Evolutionary conservation across 306 rosid species (phyloP), one percentile per base, ranked within the genome.

Genomic region (Cicer pinnatifidum): DNA sequence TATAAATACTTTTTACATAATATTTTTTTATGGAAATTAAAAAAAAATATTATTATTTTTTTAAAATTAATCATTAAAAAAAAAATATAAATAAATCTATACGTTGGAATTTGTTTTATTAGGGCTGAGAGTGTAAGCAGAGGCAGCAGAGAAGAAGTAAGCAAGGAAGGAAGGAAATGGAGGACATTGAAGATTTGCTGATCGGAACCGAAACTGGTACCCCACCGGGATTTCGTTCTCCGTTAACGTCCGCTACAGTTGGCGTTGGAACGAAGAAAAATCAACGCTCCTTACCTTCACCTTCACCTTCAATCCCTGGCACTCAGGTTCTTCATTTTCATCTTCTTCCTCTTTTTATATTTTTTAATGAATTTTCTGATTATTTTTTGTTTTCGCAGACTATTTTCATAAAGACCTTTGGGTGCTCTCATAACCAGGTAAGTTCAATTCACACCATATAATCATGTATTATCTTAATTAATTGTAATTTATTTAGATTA

Each of bases 381-480:
- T 48, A 6, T 37, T 16, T 28, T 1, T 54, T 64, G 72, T 38
- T 82, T 9, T 28, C 7, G 75, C 85, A 92, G 95, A 84, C 90
- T 28, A 92, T 92, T 53, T 92, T 68, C 81, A 89, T 92, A 15
- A 92, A 92, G 82, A 92, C 98, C 63, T 92, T 92, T 68, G 98
- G 98, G 37, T 92, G 98, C 82, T 92, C 98, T 9, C 98, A 92
- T 78, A 92, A 92, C 75, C 98, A 92, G 92, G 97, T 58, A 72
- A 41, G 52, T 16, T 35, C 51, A 38, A 47, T 41, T 46, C 8
- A 17, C 50, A 17, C 50, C 39, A 19, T 19, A 23, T 47, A 10
- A 57, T 23, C 9, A 20, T 9, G 1, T 2, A 39, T 47, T 33
- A 35, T 57, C 10, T 38, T 72, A 8, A 56, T 61, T 15, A 6